Conservation (phyloP, 2,329 filamentous ascomycete genomes). For the Sarocladiaceae sp. region DNA sequence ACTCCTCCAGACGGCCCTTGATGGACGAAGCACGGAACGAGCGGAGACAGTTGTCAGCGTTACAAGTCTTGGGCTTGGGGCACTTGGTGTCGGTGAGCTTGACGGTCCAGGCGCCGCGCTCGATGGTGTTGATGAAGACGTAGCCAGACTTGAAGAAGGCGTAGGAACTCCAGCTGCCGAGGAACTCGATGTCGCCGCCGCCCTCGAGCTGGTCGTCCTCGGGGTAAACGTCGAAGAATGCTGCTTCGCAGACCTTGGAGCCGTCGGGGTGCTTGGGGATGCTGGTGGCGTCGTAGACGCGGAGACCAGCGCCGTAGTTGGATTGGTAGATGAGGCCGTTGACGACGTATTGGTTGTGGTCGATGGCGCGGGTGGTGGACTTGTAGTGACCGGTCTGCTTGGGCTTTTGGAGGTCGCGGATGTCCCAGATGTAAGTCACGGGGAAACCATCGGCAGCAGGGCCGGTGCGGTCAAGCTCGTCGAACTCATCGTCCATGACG, state of each 20-base stretch:
- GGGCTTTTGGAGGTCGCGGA: slow-evolving; percentile 34
- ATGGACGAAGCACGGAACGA: slow-evolving; percentile 15
- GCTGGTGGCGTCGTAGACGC: slow-evolving; percentile 25
- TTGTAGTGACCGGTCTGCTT: slow-evolving; percentile 34
- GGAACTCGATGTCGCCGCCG: slow-evolving; percentile 15
- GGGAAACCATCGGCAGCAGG: slow-evolving; percentile 36
- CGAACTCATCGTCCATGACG: slow-evolving; percentile 45
- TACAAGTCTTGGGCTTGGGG: slow-evolving; percentile 13
- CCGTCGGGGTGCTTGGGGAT: slow-evolving; percentile 34
- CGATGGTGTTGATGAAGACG: slow-evolving; percentile 19
- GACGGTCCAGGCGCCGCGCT: slow-evolving; percentile 18
- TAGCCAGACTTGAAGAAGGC: slow-evolving; percentile 17
- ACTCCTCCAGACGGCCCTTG: slow-evolving; percentile 16
- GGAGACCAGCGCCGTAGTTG: slow-evolving; percentile 42
- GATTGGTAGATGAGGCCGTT: slow-evolving; percentile 38
- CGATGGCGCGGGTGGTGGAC: slow-evolving; percentile 23
- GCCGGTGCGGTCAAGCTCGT: slow-evolving; percentile 36
- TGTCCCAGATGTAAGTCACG: slow-evolving; percentile 46
- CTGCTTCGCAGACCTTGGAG: slow-evolving; percentile 33
- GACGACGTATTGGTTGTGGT: slow-evolving; percentile 42
- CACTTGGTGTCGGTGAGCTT: slow-evolving; percentile 18
- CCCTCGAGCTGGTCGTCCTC: slow-evolving; percentile 16
- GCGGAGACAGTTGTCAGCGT: slow-evolving; percentile 19
- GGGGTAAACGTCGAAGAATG: slow-evolving; percentile 43
- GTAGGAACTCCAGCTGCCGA: slow-evolving; percentile 18